Evolutionary conservation across 176 grass and related monocot species (phyloP).

Genomic region (Musa schizocarpa): DNA sequence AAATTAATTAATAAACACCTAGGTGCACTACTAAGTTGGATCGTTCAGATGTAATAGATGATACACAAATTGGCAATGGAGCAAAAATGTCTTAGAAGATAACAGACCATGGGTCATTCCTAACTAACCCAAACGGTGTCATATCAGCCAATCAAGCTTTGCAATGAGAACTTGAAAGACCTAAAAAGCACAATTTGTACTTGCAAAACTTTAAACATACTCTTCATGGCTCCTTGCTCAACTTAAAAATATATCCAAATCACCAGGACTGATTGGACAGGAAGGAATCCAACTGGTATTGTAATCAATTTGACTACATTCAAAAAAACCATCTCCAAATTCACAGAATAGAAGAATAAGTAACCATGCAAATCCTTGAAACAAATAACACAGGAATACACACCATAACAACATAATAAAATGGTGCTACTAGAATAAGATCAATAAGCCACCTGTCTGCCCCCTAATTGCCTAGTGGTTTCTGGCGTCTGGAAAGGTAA

Average conservation of each 20-base stretch:
- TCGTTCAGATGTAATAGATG: neutral
- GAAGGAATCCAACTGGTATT: neutral
- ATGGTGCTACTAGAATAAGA: neutral
- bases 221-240: neutral
- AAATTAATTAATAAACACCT: neutral
- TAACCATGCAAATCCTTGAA: neutral
- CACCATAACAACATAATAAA: neutral
- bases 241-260: neutral
- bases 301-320: neutral
- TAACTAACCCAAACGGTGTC: neutral
- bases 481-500: constrained; percentile 19
- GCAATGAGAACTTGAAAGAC: no score
- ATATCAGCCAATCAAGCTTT: no score
- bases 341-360: neutral
- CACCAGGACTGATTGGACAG: neutral
- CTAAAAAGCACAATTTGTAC: no score
- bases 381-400: neutral
- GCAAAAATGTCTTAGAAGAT: neutral
- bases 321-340: neutral
- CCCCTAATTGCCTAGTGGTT: constrained; percentile 22
- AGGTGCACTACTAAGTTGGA: neutral
- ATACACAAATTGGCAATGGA: neutral
- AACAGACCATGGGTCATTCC: neutral
- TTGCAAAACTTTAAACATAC: no score
- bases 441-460: constrained; percentile 41